Evolutionary conservation across 805 yeast species (phyloP).

Genomic region (Scheffersomyces spartinae): DNA sequence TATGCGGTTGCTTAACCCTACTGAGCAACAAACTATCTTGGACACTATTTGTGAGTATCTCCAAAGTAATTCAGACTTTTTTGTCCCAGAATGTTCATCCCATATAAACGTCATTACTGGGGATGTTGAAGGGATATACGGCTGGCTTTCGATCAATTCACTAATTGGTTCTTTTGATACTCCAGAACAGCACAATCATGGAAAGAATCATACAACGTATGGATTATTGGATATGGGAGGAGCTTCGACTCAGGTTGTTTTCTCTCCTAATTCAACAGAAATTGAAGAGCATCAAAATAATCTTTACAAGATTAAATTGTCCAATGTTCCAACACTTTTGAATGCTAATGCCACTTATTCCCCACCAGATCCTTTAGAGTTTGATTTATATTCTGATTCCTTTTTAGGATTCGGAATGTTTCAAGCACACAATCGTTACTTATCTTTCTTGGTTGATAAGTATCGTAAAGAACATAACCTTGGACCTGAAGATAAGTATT

Average conservation of each 20-base stretch:
- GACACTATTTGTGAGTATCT: conserved; percentile 40
- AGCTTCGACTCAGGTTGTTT: conserved; percentile 54
- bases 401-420: conserved; percentile 51
- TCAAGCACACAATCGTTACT: conserved; percentile 40
- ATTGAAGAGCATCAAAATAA: conserved; percentile 32
- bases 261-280: conserved; percentile 42
- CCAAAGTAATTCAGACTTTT: conserved; percentile 34
- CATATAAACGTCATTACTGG: conserved; percentile 56
- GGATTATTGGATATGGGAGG: conserved; percentile 59
- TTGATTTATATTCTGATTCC: conserved; percentile 40
- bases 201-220: conserved; percentile 35
- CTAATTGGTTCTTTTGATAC: conserved; percentile 33
- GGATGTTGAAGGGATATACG: conserved; percentile 53
- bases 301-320: conserved; percentile 33
- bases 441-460: conserved; percentile 19
- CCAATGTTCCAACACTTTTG: conserved; percentile 16
- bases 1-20: conserved; percentile 44
- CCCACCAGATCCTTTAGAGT: conserved; percentile 16
- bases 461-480: conserved; percentile 9
- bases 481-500: conserved; percentile 4
- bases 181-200: conserved; percentile 27
- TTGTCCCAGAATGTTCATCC: conserved; percentile 46
- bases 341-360: conserved; percentile 7
- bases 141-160: conserved; percentile 56
- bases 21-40: conserved; percentile 35